These are phyloP conservation scores for Entomophthora muscae DNA, from an alignment of 371 early-diverging fungal species.

Conservation along the genomic window DNA sequence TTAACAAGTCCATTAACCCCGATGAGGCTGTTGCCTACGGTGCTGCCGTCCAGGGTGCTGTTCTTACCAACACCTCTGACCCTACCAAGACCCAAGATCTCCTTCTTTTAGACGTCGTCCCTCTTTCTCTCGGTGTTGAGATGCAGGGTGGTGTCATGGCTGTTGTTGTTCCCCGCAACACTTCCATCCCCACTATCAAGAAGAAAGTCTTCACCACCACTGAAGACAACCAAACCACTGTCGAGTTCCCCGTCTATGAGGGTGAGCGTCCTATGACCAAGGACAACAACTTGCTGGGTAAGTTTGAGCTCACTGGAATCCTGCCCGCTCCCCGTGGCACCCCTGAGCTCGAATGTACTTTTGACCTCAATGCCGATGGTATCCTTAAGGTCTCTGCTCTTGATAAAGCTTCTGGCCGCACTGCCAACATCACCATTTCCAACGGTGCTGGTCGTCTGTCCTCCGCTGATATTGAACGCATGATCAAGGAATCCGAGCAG, in stretches of 20 bases:
- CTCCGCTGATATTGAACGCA: slow-evolving; percentile 74
- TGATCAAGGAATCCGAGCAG: slow-evolving; percentile 78
- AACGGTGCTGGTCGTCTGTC: slow-evolving; percentile 82
- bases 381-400: slow-evolving; percentile 85
- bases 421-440: slow-evolving; percentile 81
- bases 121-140: slow-evolving; percentile 83
- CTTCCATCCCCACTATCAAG: slow-evolving; percentile 80
- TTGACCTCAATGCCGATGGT: slow-evolving; percentile 90
- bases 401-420: slow-evolving; percentile 77
- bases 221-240: slow-evolving; percentile 85
- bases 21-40: slow-evolving; percentile 94
- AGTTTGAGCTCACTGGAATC: slow-evolving; percentile 74
- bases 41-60: slow-evolving; percentile 84
- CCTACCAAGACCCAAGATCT: slow-evolving; percentile 48
- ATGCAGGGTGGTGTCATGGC: slow-evolving; percentile 79
- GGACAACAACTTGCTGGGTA: slow-evolving; percentile 87
- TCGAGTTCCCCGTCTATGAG: slow-evolving; percentile 83
- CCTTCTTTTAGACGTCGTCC: slow-evolving; percentile 73
- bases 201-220: slow-evolving; percentile 87
- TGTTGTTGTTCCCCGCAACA: slow-evolving; percentile 66
- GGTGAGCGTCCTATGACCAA: slow-evolving; percentile 81
- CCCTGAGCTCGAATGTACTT: slow-evolving; percentile 83
- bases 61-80: slow-evolving; percentile 52
- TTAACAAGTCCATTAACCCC: slow-evolving; percentile 79
- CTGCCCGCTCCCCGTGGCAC: slow-evolving; percentile 79